A percentile compares a stretch with the other conserved stretches of the same genome.
Evolutionary conservation across 352 stramenopile species (phyloP).

Genomic region (Blastocystis sp.): DNA sequence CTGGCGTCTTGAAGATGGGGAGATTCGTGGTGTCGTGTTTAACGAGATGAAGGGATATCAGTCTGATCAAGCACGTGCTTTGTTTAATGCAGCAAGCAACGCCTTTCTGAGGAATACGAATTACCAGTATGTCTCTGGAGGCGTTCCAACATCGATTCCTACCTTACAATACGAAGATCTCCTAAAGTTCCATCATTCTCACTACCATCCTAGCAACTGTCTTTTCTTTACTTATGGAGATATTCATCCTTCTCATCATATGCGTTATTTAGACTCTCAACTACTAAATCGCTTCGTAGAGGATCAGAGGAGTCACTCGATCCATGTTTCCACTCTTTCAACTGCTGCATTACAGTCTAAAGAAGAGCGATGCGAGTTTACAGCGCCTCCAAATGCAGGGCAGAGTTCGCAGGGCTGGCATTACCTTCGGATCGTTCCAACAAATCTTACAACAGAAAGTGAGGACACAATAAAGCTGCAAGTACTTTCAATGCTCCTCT

Average conservation of each 20-base stretch:
- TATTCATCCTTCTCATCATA: slow-evolving; percentile 72
- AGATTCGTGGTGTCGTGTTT: slow-evolving; percentile 67
- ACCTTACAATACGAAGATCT: slow-evolving; percentile 74
- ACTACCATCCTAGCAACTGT: slow-evolving; percentile 79
- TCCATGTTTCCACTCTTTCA: neutral
- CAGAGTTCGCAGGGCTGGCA: neutral
- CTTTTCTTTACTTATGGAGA: slow-evolving; percentile 82
- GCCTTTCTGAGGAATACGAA: slow-evolving; percentile 65
- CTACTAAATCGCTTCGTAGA: slow-evolving; percentile 69
- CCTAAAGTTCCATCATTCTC: slow-evolving; percentile 71
- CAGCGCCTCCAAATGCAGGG: neutral
- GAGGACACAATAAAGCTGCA: neutral
- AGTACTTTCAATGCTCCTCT: slow-evolving; percentile 37
- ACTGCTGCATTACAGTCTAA: neutral
- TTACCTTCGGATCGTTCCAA: slow-evolving; percentile 1
- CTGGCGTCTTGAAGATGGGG: slow-evolving; percentile 73
- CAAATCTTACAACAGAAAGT: slow-evolving; percentile 8
- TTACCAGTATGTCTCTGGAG: slow-evolving; percentile 76
- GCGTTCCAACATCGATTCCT: slow-evolving; percentile 71
- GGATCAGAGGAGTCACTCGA: neutral
- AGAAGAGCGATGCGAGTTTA: neutral
- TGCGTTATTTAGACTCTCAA: slow-evolving; percentile 72
- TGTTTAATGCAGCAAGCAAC: slow-evolving; percentile 32
- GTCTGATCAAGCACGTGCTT: neutral
- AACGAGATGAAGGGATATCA: slow-evolving; percentile 59